Percentiles rank a stretch among this genome's conserved stretches.
These are phyloP conservation scores for Phyllosticta citrichinensis DNA, from an alignment of 2,329 filamentous ascomycete genomes.

Conservation along the genomic window DNA sequence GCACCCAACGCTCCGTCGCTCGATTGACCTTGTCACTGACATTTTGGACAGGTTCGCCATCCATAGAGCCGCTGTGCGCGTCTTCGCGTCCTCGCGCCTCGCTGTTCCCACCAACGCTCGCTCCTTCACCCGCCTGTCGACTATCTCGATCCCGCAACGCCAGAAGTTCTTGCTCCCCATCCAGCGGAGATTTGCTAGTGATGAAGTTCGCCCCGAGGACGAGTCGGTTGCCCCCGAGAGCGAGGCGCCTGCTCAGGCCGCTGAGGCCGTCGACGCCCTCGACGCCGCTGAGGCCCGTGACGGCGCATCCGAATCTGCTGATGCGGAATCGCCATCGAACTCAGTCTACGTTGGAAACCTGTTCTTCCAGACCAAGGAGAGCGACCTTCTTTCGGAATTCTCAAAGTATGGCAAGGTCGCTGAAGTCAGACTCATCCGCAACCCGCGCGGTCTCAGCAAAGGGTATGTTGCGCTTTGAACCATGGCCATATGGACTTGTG, in stretches of 20 bases:
- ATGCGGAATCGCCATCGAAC: constrained; percentile 13
- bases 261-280: constrained; percentile 12
- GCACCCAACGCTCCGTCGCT: background rate
- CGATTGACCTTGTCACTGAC: background rate
- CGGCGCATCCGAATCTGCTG: constrained; percentile 6
- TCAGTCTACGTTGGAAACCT: constrained; percentile 60
- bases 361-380: constrained; percentile 55
- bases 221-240: constrained; percentile 18
- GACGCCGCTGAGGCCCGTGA: constrained; percentile 18
- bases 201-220: constrained; percentile 26
- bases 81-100: constrained; percentile 38
- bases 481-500: constrained; percentile 1
- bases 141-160: constrained; percentile 20
- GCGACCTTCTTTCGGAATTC: constrained; percentile 51
- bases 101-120: constrained; percentile 33
- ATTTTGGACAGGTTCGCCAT: constrained; percentile 43
- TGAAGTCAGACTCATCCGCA: constrained; percentile 46
- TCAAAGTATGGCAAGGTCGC: constrained; percentile 47
- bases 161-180: constrained; percentile 27
- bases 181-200: constrained; percentile 41
- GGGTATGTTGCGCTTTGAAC: constrained; percentile 44
- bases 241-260: constrained; percentile 14
- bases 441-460: constrained; percentile 56
- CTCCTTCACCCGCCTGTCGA: constrained; percentile 18
- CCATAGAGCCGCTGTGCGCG: constrained; percentile 47